Conservation (phyloP, 2,329 filamentous ascomycete species). For the Phaeosphaeria sp. region DNA sequence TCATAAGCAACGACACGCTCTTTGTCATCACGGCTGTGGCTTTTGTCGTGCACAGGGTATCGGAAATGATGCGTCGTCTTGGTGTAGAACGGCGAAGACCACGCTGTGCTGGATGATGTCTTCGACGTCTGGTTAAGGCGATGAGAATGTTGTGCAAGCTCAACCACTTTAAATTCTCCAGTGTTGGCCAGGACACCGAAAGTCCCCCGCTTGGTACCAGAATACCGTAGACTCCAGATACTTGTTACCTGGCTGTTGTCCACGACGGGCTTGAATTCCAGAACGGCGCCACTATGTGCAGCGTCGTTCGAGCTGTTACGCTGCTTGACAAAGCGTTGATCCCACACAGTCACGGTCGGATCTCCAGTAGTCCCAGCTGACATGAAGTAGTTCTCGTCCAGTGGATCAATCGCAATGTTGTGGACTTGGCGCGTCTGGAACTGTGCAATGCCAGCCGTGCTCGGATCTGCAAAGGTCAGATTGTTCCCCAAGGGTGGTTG, state of each 20-base stretch:
- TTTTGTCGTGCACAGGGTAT: slow-evolving; percentile 55
- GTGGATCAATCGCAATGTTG: slow-evolving; percentile 77
- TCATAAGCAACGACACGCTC: slow-evolving; percentile 66
- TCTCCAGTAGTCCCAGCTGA: slow-evolving; percentile 76
- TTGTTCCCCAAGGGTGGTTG: not conserved
- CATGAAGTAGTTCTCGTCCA: slow-evolving; percentile 83
- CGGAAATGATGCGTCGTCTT: slow-evolving; percentile 51
- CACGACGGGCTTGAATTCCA: slow-evolving; percentile 65
- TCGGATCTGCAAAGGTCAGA: slow-evolving; percentile 42
- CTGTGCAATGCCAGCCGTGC: slow-evolving; percentile 55
- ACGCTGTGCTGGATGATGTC: slow-evolving; percentile 36
- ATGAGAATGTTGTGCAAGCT: slow-evolving; percentile 60
- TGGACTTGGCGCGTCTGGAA: slow-evolving; percentile 66
- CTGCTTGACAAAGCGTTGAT: slow-evolving; percentile 64
- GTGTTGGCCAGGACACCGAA: slow-evolving; percentile 66
- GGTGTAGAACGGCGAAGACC: slow-evolving; percentile 54
- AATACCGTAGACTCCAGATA: slow-evolving; percentile 70
- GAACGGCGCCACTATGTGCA: slow-evolving; percentile 61
- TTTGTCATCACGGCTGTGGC: slow-evolving; percentile 53
- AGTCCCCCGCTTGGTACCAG: slow-evolving; percentile 63
- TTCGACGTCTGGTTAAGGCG: slow-evolving; percentile 30
- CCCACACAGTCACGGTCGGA: slow-evolving; percentile 79
- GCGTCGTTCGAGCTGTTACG: slow-evolving; percentile 51
- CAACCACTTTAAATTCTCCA: slow-evolving; percentile 65
- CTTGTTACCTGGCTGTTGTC: slow-evolving; percentile 56